Percentiles rank a stretch among this genome's conserved stretches.
Evolutionary conservation across 73 alveolate genomes (phyloP).

Genomic region (Stentor roeselii): DNA sequence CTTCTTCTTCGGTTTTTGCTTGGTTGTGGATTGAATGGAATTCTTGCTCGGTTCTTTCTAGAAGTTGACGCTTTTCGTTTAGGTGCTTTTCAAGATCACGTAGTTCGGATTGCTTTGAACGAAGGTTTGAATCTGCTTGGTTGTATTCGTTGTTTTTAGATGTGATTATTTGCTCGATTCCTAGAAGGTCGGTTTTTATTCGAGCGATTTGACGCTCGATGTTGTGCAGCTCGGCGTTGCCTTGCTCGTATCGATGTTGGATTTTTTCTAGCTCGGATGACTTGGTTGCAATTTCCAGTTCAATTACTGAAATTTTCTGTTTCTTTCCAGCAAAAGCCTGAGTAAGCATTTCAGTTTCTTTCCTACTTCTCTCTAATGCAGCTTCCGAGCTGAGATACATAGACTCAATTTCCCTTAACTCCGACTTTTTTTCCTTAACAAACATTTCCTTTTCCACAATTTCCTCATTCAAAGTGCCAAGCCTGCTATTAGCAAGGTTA

Average conservation of each 20-base stretch:
- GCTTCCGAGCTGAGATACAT: background rate
- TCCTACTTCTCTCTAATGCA: background rate
- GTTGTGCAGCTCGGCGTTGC: background rate
- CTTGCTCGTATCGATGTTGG: background rate
- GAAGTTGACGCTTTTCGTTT: background rate
- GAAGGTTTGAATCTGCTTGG: background rate
- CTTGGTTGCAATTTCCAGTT: background rate
- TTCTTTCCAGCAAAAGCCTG: background rate
- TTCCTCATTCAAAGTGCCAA: background rate
- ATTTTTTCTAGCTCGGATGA: background rate
- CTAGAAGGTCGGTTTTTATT: background rate
- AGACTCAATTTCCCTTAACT: conserved; percentile 1
- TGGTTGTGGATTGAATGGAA: background rate
- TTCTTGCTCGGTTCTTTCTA: background rate
- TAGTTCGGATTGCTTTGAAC: background rate
- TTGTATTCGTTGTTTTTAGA: background rate
- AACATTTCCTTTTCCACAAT: background rate
- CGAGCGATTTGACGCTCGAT: background rate
- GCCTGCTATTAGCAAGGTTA: background rate
- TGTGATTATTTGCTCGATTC: background rate
- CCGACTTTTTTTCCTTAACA: background rate
- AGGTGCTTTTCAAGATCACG: background rate
- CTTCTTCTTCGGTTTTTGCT: conserved; percentile 19
- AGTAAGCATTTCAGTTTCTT: background rate
- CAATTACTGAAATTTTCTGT: background rate